phyloP scores from a whole-genome alignment of 2,329 filamentous ascomycete genomes.

The Canariomyces notabilis region DNA sequence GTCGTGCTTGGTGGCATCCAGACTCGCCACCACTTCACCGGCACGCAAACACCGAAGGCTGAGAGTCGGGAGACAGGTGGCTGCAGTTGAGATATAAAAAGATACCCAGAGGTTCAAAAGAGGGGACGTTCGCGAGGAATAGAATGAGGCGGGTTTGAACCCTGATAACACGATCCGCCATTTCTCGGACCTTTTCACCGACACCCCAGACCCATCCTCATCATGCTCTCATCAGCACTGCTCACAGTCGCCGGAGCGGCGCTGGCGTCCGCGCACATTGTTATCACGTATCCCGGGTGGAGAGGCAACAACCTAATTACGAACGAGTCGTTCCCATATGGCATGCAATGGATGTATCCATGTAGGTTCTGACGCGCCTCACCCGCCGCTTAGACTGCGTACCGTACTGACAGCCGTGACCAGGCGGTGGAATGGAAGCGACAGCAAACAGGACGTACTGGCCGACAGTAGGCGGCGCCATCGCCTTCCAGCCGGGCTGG shows the following conservation, averaged over 20 bases:
- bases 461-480: constrained; percentile 81
- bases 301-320: constrained; percentile 80
- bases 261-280: constrained; percentile 63
- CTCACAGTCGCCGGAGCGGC: constrained; percentile 42
- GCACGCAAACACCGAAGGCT: constrained; percentile 11
- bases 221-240: constrained; percentile 45
- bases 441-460: constrained; percentile 85
- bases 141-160: not conserved
- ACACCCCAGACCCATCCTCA: constrained; percentile 22
- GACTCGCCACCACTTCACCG: constrained; percentile 2
- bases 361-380: constrained; percentile 55
- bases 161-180: not conserved
- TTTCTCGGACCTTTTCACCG: constrained; percentile 6
- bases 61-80: constrained; percentile 15
- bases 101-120: not conserved
- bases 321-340: constrained; percentile 74
- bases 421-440: constrained; percentile 77
- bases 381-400: not conserved
- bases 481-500: constrained; percentile 92
- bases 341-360: constrained; percentile 94
- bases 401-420: constrained; percentile 2
- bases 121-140: constrained; percentile 1
- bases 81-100: constrained; percentile 2
- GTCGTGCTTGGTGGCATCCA: constrained; percentile 4
- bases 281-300: constrained; percentile 83